Conservation (phyloP, 257 asterid species). For the Scutellaria minor region DNA sequence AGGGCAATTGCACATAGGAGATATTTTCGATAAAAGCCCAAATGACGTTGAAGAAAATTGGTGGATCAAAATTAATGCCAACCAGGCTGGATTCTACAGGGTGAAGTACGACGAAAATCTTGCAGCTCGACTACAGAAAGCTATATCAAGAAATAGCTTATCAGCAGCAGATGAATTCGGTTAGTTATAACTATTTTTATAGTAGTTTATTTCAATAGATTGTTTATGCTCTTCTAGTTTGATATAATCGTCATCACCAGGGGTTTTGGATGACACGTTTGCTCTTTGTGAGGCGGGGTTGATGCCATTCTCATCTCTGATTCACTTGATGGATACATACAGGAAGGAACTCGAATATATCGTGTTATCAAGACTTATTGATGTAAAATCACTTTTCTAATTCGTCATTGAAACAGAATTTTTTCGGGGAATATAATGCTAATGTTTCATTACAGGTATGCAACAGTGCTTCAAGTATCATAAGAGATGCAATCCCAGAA, state of each 20-base stretch:
- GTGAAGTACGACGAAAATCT: constrained; percentile 48
- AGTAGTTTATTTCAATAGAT: not conserved
- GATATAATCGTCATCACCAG: constrained; percentile 30
- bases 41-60: constrained; percentile 26
- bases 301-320: constrained; percentile 47
- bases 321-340: constrained; percentile 45
- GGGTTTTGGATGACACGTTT: constrained; percentile 49
- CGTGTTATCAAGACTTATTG: constrained; percentile 45
- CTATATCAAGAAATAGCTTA: constrained; percentile 37
- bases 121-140: constrained; percentile 36
- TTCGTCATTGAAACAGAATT: not conserved
- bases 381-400: constrained; percentile 31
- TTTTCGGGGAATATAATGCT: not conserved
- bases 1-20: constrained; percentile 34
- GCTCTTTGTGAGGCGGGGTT: constrained; percentile 51
- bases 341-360: constrained; percentile 44
- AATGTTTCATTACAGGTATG: constrained; percentile 32
- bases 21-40: not conserved
- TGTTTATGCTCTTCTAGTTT: not conserved
- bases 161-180: constrained; percentile 52
- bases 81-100: constrained; percentile 53
- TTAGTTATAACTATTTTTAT: not conserved
- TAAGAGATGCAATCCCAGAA: constrained; percentile 48
- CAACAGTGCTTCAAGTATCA: constrained; percentile 37
- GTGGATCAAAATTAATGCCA: constrained; percentile 49